Evolutionary conservation across 2,329 filamentous ascomycete genomes (phyloP).

Genomic region (Neofusicoccum laricinum): DNA sequence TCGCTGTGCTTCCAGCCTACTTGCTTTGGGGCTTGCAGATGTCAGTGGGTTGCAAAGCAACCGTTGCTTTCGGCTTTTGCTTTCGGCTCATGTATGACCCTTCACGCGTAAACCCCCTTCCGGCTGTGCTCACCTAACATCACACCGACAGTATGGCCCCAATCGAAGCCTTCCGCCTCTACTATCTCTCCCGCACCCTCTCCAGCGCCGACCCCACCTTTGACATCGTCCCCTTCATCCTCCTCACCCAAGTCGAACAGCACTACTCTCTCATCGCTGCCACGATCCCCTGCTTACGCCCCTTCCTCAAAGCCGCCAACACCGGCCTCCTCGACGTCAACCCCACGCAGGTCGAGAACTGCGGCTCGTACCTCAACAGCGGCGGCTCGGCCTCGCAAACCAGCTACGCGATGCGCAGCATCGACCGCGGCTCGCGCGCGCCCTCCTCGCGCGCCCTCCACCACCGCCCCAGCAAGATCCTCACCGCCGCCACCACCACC

Average conservation of each 20-base stretch:
- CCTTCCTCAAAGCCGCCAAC: slow-evolving; percentile 20
- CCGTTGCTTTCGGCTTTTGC: slow-evolving; percentile 27
- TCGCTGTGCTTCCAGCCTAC: slow-evolving; percentile 24
- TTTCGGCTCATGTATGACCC: slow-evolving; percentile 20
- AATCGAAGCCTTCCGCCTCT: neutral
- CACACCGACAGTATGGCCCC: neutral
- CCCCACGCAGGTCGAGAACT: neutral
- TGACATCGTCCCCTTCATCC: neutral
- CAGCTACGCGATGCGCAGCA: neutral
- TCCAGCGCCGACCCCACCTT: neutral
- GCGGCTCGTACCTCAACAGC: neutral
- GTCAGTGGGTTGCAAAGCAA: slow-evolving; percentile 24
- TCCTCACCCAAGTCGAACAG: slow-evolving; percentile 19
- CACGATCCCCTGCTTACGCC: slow-evolving; percentile 22
- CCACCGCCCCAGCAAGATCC: no score
- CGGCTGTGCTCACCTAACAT: no score
- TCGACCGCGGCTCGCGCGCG: neutral
- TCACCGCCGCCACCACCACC: no score
- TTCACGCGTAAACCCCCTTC: no score
- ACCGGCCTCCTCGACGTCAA: slow-evolving; percentile 6
- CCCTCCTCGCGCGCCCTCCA: neutral
- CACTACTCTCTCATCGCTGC: slow-evolving; percentile 22
- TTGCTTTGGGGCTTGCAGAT: slow-evolving; percentile 29
- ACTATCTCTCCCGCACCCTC: neutral
- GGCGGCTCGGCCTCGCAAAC: neutral